Conservation (phyloP, 108 stramenopile genomes). For the Mediolabrus comicus region DNA sequence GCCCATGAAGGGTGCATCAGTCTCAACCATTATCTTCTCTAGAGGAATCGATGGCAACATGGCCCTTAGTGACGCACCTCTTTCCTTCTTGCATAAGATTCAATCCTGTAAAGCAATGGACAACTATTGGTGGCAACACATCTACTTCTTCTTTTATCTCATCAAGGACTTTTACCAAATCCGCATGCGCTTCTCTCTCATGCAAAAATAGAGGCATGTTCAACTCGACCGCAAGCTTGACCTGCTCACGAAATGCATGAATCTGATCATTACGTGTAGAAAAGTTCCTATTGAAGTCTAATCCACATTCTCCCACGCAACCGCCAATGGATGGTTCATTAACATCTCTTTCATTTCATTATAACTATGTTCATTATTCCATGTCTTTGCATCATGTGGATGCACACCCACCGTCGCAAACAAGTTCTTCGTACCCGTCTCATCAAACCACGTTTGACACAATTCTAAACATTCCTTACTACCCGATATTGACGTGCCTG, state of each 20-base stretch:
- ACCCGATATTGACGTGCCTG: slow-evolving; percentile 33
- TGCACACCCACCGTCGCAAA: slow-evolving; percentile 49
- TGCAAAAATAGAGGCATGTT: slow-evolving; percentile 54
- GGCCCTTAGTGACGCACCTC: slow-evolving; percentile 45
- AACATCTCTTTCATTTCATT: slow-evolving; percentile 10
- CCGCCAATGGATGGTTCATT: slow-evolving; percentile 39
- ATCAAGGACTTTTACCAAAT: slow-evolving; percentile 45
- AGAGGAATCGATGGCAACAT: slow-evolving; percentile 45
- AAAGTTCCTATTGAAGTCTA: slow-evolving; percentile 61
- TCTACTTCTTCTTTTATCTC: slow-evolving; percentile 14
- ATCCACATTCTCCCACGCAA: slow-evolving; percentile 56
- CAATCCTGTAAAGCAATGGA: slow-evolving; percentile 63
- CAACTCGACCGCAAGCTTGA: slow-evolving; percentile 41
- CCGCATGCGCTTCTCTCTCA: slow-evolving; percentile 51
- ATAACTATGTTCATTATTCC: slow-evolving; percentile 13
- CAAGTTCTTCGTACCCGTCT: slow-evolving; percentile 28
- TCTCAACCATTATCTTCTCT: slow-evolving; percentile 51
- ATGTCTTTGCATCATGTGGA: slow-evolving; percentile 57
- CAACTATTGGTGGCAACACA: slow-evolving; percentile 43
- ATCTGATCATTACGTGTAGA: slow-evolving; percentile 38
- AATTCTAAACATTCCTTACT: slow-evolving; percentile 38
- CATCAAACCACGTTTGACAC: slow-evolving; percentile 46
- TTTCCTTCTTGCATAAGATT: slow-evolving; percentile 55
- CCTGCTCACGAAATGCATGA: slow-evolving; percentile 51
- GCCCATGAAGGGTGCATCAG: slow-evolving; percentile 60